Evolutionary conservation across 192 early-diverging fungal genomes (phyloP).

Genomic region (Coemansia sp.): DNA sequence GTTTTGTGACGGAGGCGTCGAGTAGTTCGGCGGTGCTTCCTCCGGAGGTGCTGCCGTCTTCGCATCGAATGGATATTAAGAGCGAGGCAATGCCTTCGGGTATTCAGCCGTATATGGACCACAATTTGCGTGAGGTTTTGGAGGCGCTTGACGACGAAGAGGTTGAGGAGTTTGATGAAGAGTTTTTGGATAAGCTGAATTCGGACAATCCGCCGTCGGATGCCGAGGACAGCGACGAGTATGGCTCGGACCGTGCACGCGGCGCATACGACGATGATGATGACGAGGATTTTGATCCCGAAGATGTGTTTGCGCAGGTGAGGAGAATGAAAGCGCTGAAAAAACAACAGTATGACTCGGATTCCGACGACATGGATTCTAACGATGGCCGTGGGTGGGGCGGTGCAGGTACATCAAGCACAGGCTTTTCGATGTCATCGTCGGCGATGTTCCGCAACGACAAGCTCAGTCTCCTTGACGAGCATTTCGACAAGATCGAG

Average conservation of each 20-base stretch:
- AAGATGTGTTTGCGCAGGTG: constrained; percentile 51
- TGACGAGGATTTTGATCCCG: constrained; percentile 43
- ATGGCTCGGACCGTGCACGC: constrained; percentile 51
- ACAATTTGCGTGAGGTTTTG: constrained; percentile 80
- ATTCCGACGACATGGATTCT: constrained; percentile 32
- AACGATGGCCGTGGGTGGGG: constrained; percentile 33
- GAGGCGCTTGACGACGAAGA: constrained; percentile 92
- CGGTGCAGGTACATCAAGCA: constrained; percentile 52
- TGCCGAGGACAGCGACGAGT: constrained; percentile 54
- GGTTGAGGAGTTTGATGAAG: constrained; percentile 78
- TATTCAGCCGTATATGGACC: constrained; percentile 77
- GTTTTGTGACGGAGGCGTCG: constrained; percentile 13
- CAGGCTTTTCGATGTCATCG: constrained; percentile 86
- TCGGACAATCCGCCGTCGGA: constrained; percentile 67
- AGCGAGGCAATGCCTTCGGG: constrained; percentile 63
- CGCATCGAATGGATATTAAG: constrained; percentile 71
- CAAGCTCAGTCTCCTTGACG: constrained; percentile 87
- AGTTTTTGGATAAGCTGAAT: constrained; percentile 81
- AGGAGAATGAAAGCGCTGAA: constrained; percentile 48
- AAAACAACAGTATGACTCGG: constrained; percentile 35
- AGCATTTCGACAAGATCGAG: constrained; percentile 85
- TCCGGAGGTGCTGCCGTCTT: constrained; percentile 72
- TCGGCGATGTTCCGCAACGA: constrained; percentile 92
- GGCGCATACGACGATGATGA: constrained; percentile 46
- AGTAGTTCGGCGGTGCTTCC: constrained; percentile 60